phyloP scores from a whole-genome alignment of 176 grass and related monocot genomes.

The Sorghum bicolor region Sorghum_bicolor_NCBIv3 NC_012875.2:1325501-1326000 shows the following conservation, averaged over 20 bases:
- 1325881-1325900: slow-evolving; percentile 30
- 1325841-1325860: not conserved
- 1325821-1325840: not conserved
- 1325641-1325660: not conserved
- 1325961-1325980: not conserved
- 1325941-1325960: not conserved
- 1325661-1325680: slow-evolving; percentile 24
- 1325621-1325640: not conserved
- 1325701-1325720: not conserved
- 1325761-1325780: not conserved
- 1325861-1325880: slow-evolving; percentile 15
- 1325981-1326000: not conserved
- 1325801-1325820: slow-evolving; percentile 12
- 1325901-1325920: slow-evolving; percentile 2
- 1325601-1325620: not conserved
- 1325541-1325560: not conserved
- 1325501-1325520: not conserved
- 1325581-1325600: not conserved
- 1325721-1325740: not conserved
- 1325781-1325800: slow-evolving; percentile 2
- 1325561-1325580: not conserved
- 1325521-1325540: not conserved
- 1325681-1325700: not conserved
- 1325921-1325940: not conserved
- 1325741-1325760: not conserved